Evolutionary conservation across 1,139 yeast species (phyloP).

Genomic region (Chernovozyma sophiae-reginae): DNA sequence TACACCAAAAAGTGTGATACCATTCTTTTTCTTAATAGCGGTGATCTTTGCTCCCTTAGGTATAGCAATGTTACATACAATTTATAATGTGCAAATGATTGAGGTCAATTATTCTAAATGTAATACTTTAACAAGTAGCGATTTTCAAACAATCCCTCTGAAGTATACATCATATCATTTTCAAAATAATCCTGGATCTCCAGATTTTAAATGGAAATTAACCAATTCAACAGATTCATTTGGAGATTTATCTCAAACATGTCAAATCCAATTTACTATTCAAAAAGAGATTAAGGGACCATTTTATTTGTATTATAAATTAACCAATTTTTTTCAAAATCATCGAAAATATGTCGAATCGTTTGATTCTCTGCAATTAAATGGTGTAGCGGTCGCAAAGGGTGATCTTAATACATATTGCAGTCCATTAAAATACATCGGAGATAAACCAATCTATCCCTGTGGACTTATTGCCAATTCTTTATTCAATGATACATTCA

Average conservation of each 20-base stretch:
- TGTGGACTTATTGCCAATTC: slow-evolving; percentile 97
- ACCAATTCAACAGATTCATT: slow-evolving; percentile 23
- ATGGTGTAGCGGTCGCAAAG: slow-evolving; percentile 54
- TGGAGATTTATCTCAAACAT: slow-evolving; percentile 38
- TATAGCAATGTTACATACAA: slow-evolving; percentile 57
- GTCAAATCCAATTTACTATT: slow-evolving; percentile 55
- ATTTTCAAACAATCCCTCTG: slow-evolving; percentile 45
- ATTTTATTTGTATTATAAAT: slow-evolving; percentile 60
- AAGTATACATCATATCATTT: slow-evolving; percentile 55
- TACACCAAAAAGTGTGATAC: slow-evolving; percentile 73
- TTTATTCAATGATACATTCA: slow-evolving; percentile 79
- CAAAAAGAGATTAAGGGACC: slow-evolving; percentile 59
- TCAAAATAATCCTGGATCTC: slow-evolving; percentile 34
- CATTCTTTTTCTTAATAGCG: slow-evolving; percentile 56
- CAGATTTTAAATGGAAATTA: slow-evolving; percentile 54
- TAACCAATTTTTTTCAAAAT: slow-evolving; percentile 74
- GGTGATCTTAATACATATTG: slow-evolving; percentile 51
- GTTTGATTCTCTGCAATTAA: slow-evolving; percentile 60
- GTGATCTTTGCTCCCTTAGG: slow-evolving; percentile 75
- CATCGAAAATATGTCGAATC: slow-evolving; percentile 76
- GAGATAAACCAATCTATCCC: slow-evolving; percentile 58
- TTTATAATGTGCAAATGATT: slow-evolving; percentile 57
- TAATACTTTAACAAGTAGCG: slow-evolving; percentile 31
- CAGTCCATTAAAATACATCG: slow-evolving; percentile 45
- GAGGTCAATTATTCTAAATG: slow-evolving; percentile 61